phyloP scores from a whole-genome alignment of 129 eudicot species.

The Deinandra increscens region DNA sequence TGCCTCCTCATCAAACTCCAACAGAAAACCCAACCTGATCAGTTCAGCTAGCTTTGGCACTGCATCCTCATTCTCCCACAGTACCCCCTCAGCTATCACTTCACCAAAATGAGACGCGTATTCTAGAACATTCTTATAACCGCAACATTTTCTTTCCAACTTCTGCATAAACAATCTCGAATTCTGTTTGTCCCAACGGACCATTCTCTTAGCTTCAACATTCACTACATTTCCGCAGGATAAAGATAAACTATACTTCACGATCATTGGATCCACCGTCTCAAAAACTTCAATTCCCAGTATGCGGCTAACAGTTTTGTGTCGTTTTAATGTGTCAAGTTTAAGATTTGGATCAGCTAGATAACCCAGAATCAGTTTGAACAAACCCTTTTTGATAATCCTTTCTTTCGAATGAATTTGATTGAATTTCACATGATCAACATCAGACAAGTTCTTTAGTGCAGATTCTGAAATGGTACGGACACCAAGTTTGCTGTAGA shows the following conservation, averaged over 20 bases:
- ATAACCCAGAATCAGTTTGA: constrained; percentile 47
- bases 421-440: constrained; percentile 8
- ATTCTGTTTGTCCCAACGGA: constrained; percentile 54
- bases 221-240: constrained; percentile 31
- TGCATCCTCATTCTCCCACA: constrained; percentile 55
- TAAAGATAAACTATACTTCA: constrained; percentile 33
- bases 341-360: constrained; percentile 33
- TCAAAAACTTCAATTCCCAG: constrained; percentile 35
- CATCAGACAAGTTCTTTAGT: constrained; percentile 22
- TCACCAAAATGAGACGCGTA: constrained; percentile 45
- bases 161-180: constrained; percentile 41
- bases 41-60: constrained; percentile 43
- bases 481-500: constrained; percentile 47
- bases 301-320: constrained; percentile 31
- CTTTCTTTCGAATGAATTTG: constrained; percentile 28
- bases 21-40: constrained; percentile 48
- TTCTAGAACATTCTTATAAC: constrained; percentile 33
- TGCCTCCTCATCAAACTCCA: constrained; percentile 60
- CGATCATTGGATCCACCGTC: constrained; percentile 32
- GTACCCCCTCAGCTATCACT: constrained; percentile 51
- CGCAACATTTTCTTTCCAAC: constrained; percentile 21
- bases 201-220: constrained; percentile 33
- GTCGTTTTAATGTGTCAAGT: constrained; percentile 37
- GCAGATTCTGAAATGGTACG: constrained; percentile 42
- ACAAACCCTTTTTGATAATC: constrained; percentile 34